Evolutionary conservation across 805 yeast species (phyloP).

Genomic region (Priceomyces castillae): DNA sequence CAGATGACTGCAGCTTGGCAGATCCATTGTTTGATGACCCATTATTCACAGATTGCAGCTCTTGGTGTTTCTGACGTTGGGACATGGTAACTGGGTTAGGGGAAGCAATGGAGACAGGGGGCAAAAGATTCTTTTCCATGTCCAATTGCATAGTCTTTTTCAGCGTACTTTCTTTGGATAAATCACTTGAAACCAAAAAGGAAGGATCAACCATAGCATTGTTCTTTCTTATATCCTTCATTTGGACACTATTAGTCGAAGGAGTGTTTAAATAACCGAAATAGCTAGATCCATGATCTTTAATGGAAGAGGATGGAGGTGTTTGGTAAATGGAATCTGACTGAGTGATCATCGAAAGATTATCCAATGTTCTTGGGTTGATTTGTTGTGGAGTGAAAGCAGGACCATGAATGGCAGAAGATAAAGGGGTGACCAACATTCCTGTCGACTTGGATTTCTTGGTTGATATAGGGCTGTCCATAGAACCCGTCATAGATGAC

Average conservation of each 20-base stretch:
- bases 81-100: neutral
- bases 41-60: neutral
- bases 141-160: neutral
- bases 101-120: conserved; percentile 3
- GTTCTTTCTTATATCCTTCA: neutral
- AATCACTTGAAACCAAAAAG: neutral
- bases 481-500: conserved; percentile 11
- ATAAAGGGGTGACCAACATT: conserved; percentile 18
- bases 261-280: neutral
- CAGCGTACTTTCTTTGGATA: neutral
- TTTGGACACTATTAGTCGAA: neutral
- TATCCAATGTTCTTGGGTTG: conserved; percentile 34
- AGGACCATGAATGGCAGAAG: conserved; percentile 13
- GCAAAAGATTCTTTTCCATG: conserved; percentile 2
- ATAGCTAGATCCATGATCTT: conserved; percentile 4
- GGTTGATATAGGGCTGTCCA: conserved; percentile 7
- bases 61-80: neutral
- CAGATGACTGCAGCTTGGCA: neutral
- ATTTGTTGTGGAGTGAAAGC: conserved; percentile 21
- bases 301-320: conserved; percentile 19
- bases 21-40: neutral
- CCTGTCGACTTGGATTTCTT: neutral
- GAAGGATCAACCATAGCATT: conserved; percentile 3
- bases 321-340: conserved; percentile 16
- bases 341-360: conserved; percentile 30